These are phyloP conservation scores for Beauveria medogensis DNA, from an alignment of 2,329 filamentous ascomycete genomes.

Conservation along the genomic window DNA sequence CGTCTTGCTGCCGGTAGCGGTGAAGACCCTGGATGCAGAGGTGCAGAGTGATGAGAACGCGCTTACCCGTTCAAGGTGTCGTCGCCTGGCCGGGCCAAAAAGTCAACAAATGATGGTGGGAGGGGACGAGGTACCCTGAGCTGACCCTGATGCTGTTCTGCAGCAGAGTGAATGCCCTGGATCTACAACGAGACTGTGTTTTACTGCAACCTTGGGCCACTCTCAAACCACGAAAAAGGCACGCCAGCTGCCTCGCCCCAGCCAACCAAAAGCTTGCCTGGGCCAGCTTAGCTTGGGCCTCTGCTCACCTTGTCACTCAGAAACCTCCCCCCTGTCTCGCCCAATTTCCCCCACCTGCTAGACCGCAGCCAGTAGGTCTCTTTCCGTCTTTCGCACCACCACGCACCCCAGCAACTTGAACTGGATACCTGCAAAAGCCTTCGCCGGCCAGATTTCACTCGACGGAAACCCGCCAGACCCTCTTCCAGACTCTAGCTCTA, in stretches of 20 bases:
- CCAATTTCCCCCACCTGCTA: constrained; percentile 39
- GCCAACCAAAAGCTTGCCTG: constrained; percentile 1
- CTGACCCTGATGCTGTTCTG: background rate
- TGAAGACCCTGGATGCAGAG: background rate
- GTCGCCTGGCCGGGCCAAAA: background rate
- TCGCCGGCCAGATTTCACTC: background rate
- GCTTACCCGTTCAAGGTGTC: background rate
- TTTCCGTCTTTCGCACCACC: constrained; percentile 3
- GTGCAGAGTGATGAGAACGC: constrained; percentile 2
- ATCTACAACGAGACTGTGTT: background rate
- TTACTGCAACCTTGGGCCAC: background rate
- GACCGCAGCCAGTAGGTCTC: background rate
- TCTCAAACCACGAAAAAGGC: constrained; percentile 3
- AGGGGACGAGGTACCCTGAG: background rate
- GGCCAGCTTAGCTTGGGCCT: constrained; percentile 1
- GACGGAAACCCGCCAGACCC: constrained; percentile 9
- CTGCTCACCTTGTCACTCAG: background rate
- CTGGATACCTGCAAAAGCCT: constrained; percentile 11
- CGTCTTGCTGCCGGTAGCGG: constrained; percentile 1
- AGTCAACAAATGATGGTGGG: constrained; percentile 6
- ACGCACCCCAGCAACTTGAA: background rate
- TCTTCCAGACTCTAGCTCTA: constrained; percentile 6
- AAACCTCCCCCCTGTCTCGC: constrained; percentile 24
- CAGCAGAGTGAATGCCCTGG: background rate
- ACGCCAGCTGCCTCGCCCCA: background rate